These are phyloP conservation scores for Chaetomium fimeti DNA, from an alignment of 495 filamentous ascomycete species.

Conservation along the genomic window DNA sequence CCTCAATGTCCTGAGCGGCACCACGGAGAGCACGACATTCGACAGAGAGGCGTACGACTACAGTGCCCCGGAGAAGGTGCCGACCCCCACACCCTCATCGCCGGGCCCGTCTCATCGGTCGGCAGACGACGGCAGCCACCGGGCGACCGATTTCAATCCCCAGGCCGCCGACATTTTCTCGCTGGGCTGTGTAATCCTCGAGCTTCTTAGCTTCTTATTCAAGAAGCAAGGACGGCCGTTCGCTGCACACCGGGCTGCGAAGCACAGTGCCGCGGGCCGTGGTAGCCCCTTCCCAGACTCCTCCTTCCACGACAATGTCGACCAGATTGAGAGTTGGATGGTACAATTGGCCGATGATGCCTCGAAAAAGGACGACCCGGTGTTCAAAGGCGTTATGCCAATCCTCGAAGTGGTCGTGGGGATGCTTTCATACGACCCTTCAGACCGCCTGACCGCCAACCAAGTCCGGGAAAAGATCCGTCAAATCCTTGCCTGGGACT, in stretches of 20 bases:
- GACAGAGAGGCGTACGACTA: constrained; percentile 88
- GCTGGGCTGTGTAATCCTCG: constrained; percentile 66
- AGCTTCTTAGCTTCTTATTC: constrained; percentile 67
- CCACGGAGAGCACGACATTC: constrained; percentile 44
- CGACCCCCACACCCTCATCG: constrained; percentile 44
- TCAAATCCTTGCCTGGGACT: constrained; percentile 47
- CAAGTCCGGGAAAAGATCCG: constrained; percentile 48
- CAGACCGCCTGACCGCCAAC: constrained; percentile 45
- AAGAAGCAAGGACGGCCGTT: constrained; percentile 72
- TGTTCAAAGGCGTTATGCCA: constrained; percentile 49
- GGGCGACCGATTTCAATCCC: constrained; percentile 42
- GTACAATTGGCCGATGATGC: constrained; percentile 64
- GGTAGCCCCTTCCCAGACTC: constrained; percentile 69
- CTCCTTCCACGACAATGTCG: constrained; percentile 79
- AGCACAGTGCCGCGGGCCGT: constrained; percentile 63
- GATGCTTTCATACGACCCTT: constrained; percentile 48
- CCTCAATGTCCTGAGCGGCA: constrained; percentile 43
- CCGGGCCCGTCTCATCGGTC: constrained; percentile 30
- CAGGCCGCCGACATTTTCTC: constrained; percentile 73
- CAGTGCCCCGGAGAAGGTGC: constrained; percentile 78
- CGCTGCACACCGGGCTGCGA: constrained; percentile 65
- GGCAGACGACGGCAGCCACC: constrained; percentile 29
- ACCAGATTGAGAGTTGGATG: constrained; percentile 78
- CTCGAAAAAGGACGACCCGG: constrained; percentile 59
- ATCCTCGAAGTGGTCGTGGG: constrained; percentile 47